phyloP scores from a whole-genome alignment of 169 alveolate genomes.

The Babesia divergens region DNA sequence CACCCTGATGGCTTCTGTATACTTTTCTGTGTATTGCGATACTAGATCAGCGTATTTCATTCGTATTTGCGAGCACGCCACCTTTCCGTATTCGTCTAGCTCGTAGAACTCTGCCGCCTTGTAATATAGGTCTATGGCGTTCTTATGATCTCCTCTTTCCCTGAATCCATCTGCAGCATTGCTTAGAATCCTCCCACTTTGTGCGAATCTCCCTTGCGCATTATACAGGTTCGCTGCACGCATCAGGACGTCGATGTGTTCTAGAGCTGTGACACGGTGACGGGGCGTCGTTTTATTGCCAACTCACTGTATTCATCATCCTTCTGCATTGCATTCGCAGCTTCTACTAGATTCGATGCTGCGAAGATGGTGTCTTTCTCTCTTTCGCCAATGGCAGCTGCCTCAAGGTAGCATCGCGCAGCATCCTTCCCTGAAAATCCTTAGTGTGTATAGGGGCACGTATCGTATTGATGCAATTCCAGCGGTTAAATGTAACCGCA shows the following conservation, averaged over 20 bases:
- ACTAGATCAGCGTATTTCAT: constrained; percentile 70
- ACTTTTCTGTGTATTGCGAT: constrained; percentile 31
- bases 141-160: constrained; percentile 42
- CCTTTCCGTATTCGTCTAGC: constrained; percentile 74
- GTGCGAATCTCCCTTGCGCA: constrained; percentile 69
- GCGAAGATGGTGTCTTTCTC: constrained; percentile 49
- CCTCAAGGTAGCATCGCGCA: constrained; percentile 49
- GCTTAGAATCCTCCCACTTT: constrained; percentile 69
- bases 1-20: constrained; percentile 44
- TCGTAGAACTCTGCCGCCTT: constrained; percentile 75
- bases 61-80: constrained; percentile 62
- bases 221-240: constrained; percentile 69
- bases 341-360: constrained; percentile 52
- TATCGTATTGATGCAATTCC: background rate
- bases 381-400: constrained; percentile 49
- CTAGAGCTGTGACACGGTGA: constrained; percentile 21
- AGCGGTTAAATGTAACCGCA: background rate
- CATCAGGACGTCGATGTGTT: constrained; percentile 46
- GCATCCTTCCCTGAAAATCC: constrained; percentile 60
- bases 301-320: constrained; percentile 39
- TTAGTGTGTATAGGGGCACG: background rate
- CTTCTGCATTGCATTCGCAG: constrained; percentile 37
- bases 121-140: constrained; percentile 60
- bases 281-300: background rate
- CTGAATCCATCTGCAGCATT: constrained; percentile 66